Evolutionary conservation across 1,284 basidiomycete genomes (phyloP), one percentile per base, ranked within the genome.

Genomic region (Lentinula novae-zelandiae): DNA sequence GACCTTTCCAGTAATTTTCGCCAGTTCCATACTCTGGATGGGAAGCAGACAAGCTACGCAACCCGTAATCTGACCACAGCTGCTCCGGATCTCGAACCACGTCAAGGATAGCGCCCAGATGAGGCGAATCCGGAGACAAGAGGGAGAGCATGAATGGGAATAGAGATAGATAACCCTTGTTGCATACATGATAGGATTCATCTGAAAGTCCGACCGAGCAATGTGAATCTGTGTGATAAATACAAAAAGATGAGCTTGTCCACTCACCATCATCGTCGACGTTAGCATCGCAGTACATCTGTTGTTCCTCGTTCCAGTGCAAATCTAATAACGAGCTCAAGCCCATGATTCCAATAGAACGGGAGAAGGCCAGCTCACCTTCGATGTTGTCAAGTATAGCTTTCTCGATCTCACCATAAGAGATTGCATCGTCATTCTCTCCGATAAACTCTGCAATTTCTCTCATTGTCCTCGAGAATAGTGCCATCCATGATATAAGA

Each of bases 1-100:
- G 93, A 2, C 95, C 95, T 68, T 90, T 89, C 95, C 95, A 98
- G 74, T 98, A 98, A 74, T 97, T 93, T 71, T 98, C 96, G 57
- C 90, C 95, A 68, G 87, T 78, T 15, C 95, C 95, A 67, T 94
- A 98, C 60, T 90, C 82, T n/a, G 89, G 85, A 69, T 98, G 93
- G 15, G 86, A 84, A 40, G 82, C 86, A 12, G 92, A 93, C 57
- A 98, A 76, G 66, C 93, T 95, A 44, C 95, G 88, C 46, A 98
- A 78, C 53, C 95, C 95, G 71, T 89, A 95, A 1, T 86, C 81
- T 2, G 94, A 96, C 95, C 95, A 98, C 33, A 98, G 82, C 64
- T 94, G 89, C 31, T 87, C 76, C 0, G 92, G 90, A 69, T 95
- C 90, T 33, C 76, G 81, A 27, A 98, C 76, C 49, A 95, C 75